Percentiles rank a stretch among this genome's conserved stretches.
These are phyloP conservation scores for Beauveria varroae DNA, from an alignment of 2,329 filamentous ascomycete genomes.

Conservation along the genomic window DNA sequence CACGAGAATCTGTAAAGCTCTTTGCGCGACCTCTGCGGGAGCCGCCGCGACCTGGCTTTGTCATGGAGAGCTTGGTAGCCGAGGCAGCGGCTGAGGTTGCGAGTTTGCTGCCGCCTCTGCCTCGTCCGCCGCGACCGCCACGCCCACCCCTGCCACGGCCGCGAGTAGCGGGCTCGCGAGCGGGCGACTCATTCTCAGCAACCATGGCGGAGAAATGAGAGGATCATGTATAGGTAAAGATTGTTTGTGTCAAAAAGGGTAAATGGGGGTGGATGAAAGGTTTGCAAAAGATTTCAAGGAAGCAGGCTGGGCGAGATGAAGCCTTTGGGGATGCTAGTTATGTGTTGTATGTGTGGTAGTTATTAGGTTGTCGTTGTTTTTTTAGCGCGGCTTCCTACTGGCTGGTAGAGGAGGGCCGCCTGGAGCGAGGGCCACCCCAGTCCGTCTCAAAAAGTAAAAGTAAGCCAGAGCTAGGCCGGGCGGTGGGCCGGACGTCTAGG, in stretches of 20 bases:
- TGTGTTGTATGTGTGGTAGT: conserved; percentile 6
- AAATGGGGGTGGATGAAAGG: too few species aligned
- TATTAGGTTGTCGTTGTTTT: conserved; percentile 5
- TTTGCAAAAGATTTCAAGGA: neutral
- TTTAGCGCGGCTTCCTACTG: conserved; percentile 6
- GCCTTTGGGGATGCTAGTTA: neutral
- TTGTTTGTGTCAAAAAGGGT: too few species aligned
- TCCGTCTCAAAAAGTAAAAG: neutral
- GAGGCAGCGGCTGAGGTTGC: conserved; percentile 23
- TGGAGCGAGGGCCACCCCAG: conserved; percentile 7
- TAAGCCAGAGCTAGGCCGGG: neutral
- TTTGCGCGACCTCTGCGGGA: conserved; percentile 46
- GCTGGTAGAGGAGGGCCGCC: neutral
- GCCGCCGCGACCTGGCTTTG: conserved; percentile 31
- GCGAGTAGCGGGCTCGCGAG: conserved; percentile 28
- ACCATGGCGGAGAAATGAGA: conserved; percentile 25
- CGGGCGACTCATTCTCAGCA: conserved; percentile 30
- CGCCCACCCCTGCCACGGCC: conserved; percentile 20
- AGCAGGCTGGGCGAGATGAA: neutral
- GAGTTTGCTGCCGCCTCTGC: conserved; percentile 17
- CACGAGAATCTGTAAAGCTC: conserved; percentile 44
- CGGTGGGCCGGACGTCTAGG: neutral
- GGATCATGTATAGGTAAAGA: conserved; percentile 22
- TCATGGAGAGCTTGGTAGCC: conserved; percentile 24
- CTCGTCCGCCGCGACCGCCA: conserved; percentile 13